A percentile compares a stretch with the other conserved stretches of the same genome.
Conservation (phyloP, 139 green algal species). For the Tetratostichococcus sp. region DNA sequence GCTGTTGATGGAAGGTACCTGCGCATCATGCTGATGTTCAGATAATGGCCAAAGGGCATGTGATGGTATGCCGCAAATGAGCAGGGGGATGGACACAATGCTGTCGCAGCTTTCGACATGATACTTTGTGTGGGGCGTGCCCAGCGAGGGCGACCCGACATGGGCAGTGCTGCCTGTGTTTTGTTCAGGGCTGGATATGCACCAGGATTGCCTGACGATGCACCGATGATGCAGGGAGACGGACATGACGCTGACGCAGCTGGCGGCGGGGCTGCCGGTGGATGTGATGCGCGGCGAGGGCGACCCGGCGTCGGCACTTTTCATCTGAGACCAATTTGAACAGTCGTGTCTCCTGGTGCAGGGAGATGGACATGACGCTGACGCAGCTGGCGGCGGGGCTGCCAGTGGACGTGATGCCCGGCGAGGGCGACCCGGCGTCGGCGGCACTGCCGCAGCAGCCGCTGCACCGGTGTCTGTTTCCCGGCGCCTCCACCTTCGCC, state of each 20-base stretch:
- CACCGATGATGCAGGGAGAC: constrained; percentile 50
- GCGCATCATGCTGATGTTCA: too few relatives aligned
- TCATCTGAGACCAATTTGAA: too few relatives aligned
- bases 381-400: constrained; percentile 69
- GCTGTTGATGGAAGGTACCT: too few relatives aligned
- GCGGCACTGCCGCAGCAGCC: constrained; percentile 93
- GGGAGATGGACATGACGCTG: constrained; percentile 67
- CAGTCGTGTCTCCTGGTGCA: constrained; percentile 11
- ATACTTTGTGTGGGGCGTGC: constrained; percentile 94
- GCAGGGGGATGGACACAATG: constrained; percentile 58
- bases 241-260: constrained; percentile 65
- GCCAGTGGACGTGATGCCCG: constrained; percentile 95
- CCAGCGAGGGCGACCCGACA: constrained; percentile 81
- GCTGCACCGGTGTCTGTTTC: constrained; percentile 88
- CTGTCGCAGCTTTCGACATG: constrained; percentile 63
- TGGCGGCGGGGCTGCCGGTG: constrained; percentile 73
- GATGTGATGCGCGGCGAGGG: constrained; percentile 91
- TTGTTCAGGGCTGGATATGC: too few relatives aligned
- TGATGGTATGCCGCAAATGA: too few relatives aligned
- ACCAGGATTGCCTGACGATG: too few relatives aligned
- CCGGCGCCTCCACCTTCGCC: constrained; percentile 36
- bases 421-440: constrained; percentile 83
- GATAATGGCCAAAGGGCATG: too few relatives aligned
- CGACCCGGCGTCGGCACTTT: constrained; percentile 59
- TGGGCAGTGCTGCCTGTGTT: neutral